Evolutionary conservation across 345 rosid genomes (phyloP), one percentile per base, ranked within the genome.

Genomic region (Brassica nigra): DNA sequence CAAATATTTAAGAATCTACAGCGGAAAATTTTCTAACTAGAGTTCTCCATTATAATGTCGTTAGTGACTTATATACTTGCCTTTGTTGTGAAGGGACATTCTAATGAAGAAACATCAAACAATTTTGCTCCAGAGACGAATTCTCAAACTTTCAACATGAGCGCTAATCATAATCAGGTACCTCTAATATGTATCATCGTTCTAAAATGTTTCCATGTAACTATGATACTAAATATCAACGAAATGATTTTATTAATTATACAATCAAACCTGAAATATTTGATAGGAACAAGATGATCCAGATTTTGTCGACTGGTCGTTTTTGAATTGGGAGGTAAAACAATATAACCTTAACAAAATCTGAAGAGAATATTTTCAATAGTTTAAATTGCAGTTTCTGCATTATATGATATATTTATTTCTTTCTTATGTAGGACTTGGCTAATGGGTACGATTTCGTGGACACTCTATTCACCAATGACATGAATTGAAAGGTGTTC

Each of bases 91-190:
- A 67, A 79, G 82, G 75, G 28, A 64, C 72, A 70, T 39, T 29
- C 15, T 55, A 57, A 18, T 64, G 68, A 39, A 70, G 80, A 75
- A 55, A 70, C 65, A 39, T 23, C 66, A 8, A 75, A 70, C 80
- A 42, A 36, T 65, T 5, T 57, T 65, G 76, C 63, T 39, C 52
- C 37, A n/a, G 79, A 69, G 62, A 54, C 4, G 23, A 29, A 75
- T 42, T 7, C 68, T 37, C 36, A 62, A 57, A 4, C 7, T 63
- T 15, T 15, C 54, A 15, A 70, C 62, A 39, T 62, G 47, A 68
- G 37, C 65, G 65, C 67, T 75, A 54, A 57, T 23, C 66, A 36
- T 6, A 66, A 63, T 64, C 72, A 80, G 79, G 83, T 80, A 75
- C 44, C 33, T 55, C 23, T 61, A 62, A 12, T 31, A 10, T 34